Conservation (phyloP, 257 asterid species). For the Rauvolfia tetraphylla region DNA sequence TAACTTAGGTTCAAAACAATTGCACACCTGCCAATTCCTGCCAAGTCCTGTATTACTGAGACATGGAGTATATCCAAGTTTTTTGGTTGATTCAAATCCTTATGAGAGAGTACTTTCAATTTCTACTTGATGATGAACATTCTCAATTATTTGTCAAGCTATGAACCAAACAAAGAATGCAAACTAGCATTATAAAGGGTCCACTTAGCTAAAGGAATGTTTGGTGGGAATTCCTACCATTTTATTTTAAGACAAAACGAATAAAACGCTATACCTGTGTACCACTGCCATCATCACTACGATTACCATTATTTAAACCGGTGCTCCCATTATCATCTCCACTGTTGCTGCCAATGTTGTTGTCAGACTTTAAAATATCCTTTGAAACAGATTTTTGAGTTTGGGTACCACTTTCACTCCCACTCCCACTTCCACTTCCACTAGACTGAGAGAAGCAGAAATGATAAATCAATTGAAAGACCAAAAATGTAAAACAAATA, state of each 20-base stretch:
- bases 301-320: slow-evolving; percentile 46
- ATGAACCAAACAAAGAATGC: background rate
- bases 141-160: background rate
- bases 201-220: slow-evolving; percentile 11
- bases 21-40: background rate
- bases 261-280: slow-evolving; percentile 43
- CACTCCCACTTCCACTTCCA: slow-evolving; percentile 96
- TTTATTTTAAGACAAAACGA: background rate
- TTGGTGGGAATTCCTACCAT: background rate
- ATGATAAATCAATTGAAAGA: slow-evolving; percentile 11
- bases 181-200: background rate
- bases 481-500: slow-evolving; percentile 8
- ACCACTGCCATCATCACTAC: slow-evolving; percentile 77
- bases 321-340: slow-evolving; percentile 51
- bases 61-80: background rate
- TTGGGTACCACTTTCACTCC: slow-evolving; percentile 79
- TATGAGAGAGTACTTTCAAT: background rate
- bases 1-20: background rate
- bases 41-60: background rate
- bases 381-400: slow-evolving; percentile 67
- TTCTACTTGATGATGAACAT: background rate
- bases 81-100: background rate
- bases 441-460: slow-evolving; percentile 64
- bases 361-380: slow-evolving; percentile 43
- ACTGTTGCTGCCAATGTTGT: slow-evolving; percentile 44